Base-by-base conservation (phyloP, 1,284 basidiomycete genomes). In the Heliocybe sulcata region DNA sequence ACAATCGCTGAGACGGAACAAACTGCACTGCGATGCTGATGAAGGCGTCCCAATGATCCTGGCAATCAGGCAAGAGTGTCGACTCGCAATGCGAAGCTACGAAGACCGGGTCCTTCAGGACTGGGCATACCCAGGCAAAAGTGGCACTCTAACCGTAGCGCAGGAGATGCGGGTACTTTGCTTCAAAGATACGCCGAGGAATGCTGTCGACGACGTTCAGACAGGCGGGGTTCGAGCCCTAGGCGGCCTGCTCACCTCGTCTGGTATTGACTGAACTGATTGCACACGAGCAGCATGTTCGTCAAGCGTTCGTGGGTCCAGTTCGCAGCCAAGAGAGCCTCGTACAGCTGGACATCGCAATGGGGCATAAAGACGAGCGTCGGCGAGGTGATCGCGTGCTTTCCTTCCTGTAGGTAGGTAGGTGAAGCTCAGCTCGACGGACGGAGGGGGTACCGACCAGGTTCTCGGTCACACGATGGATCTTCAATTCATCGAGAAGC, bases 301-400 rank as follows among this genome's bases (percentile, higher is more conserved):
- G 66, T 59, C 55, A 80, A 60, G 12, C 62, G 60, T 14, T 72
- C 70, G 29, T 58, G 63, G 49, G 72, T 67, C 82, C 83, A 85
- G 65, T 89, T 89, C 14, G 76, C 75, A 57, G 75, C 74, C 55
- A 90, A 66, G 50, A 88, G 63, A 59, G 69, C 75, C 64, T 90
- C 85, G 67, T 89, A 88, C 25, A 90, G 72, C 56, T 75, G 73
- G 64, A 84, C 63, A 64, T 87, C 85, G 64, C 87, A 90, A 65
- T 90, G 87, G 29, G 86, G 87, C 86, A 89, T 88, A 69, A 80
- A 88, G 54, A 82, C 72, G 55, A 90, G 72, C 50, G 84, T 87
- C 58, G 80, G 79, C 27, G 58, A 57, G 29, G 59, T 55, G 20
- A 70, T 56, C 48, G 49, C 57, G 56, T 72, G 66, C 50, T 61